Evolutionary conservation across 768 basidiomycete species (phyloP), one percentile per base, ranked within the genome.

Genomic region (Psilocybe cyanescens): DNA sequence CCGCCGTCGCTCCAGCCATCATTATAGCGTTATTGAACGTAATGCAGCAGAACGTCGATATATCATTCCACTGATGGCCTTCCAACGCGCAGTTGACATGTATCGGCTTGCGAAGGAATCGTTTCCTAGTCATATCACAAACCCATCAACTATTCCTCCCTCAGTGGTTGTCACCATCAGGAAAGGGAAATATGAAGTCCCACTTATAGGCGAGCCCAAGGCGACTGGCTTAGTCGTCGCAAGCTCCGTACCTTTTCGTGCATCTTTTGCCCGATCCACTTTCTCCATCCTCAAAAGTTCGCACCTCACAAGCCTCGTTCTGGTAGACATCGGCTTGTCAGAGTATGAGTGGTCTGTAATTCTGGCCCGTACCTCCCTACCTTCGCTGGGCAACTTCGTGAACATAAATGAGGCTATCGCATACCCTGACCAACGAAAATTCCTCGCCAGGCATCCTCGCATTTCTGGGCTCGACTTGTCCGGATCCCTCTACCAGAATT

Each of bases 271-370:
- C 4, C 51, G 51, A n/a, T 35, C 30, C 12, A 53, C 51, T 8
- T 53, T 53, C 16, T n/a, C 14, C 12, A 53, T 53, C 30, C 24
- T 50, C 30, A 55, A 47, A 24, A 55, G 30, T 17, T 35, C 44
- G 17, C 24, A 28, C 9, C 28, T 60, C 44, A 29, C 50, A 30
- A 35, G 49, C 14, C 16, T n/a, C 11, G 29, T 29, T 30, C 5
- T 39, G 35, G 14, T 16, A 16, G 9, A 53, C 1, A 37, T 53
- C n/a, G n/a, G 9, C 33, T 37, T 53, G 5, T 53, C 51, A n/a
- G 51, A 53, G 33, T 53, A 53, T 33, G 51, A 53, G 16, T 59
- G 58, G 58, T 24, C 58, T 4, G 47, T 29, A 35, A 59, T 59
- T 17, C 58, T 59, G 28, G 39, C 49, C 3, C 19, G 16, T 29